phyloP scores from a whole-genome alignment of 139 green algal genomes.

The Tetratostichococcus sp. region DNA sequence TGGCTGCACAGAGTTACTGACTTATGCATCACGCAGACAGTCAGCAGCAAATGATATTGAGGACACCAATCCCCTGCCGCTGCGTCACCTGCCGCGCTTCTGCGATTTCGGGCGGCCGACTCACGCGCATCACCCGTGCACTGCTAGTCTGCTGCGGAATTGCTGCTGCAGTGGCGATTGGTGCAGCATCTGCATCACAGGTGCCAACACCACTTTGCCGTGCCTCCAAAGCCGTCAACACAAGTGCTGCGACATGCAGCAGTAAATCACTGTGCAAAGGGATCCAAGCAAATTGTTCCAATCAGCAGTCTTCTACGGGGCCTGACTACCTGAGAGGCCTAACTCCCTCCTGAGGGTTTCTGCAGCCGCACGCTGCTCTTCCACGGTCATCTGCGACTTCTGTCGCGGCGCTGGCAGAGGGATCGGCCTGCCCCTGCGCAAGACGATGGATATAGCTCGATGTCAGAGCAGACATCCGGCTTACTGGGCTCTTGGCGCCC shows the following conservation, averaged over 20 bases:
- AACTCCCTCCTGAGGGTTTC: slow-evolving; percentile 8
- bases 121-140: neutral
- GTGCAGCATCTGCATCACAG: neutral
- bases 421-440: neutral
- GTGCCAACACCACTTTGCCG: no score
- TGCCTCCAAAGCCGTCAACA: no score
- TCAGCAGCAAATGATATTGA: no score
- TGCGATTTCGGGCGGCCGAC: slow-evolving; percentile 30
- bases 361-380: slow-evolving; percentile 1
- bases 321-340: neutral
- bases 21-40: no score
- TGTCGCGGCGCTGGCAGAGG: neutral
- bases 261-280: no score
- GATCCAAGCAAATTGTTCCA: no score
- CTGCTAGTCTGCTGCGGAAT: slow-evolving; percentile 5
- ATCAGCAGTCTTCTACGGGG: neutral
- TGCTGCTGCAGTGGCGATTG: slow-evolving; percentile 5
- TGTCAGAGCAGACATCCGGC: no score
- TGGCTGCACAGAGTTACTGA: no score
- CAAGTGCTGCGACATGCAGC: no score
- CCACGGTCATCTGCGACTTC: neutral
- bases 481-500: no score
- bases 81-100: slow-evolving; percentile 14
- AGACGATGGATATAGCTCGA: no score
- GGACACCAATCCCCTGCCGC: neutral